Conservation (phyloP, 805 yeast species). For the Metschnikowia shivogae region DNA sequence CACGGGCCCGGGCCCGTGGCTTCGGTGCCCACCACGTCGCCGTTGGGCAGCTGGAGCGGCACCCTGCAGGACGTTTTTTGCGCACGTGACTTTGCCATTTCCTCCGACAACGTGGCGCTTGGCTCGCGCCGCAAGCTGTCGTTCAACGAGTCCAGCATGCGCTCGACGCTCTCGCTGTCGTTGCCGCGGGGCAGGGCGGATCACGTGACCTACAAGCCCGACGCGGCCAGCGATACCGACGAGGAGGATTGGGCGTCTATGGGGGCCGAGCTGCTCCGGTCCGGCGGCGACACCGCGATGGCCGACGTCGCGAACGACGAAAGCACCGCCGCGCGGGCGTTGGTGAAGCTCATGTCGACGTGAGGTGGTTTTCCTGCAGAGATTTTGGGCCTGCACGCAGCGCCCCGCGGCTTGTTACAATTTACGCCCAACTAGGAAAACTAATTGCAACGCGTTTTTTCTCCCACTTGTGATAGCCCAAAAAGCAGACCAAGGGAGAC, state of each 20-base stretch:
- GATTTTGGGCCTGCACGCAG: slow-evolving; percentile 2
- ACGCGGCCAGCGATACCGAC: slow-evolving; percentile 65
- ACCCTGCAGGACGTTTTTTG: slow-evolving; percentile 7
- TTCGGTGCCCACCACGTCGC: slow-evolving; percentile 22
- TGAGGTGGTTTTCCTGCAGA: neutral
- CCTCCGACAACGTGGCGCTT: slow-evolving; percentile 21
- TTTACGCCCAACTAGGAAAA: slow-evolving; percentile 6
- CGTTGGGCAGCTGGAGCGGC: slow-evolving; percentile 23
- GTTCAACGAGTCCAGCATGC: slow-evolving; percentile 41
- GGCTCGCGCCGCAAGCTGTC: slow-evolving; percentile 35
- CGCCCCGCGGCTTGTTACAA: slow-evolving; percentile 10
- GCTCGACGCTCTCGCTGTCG: slow-evolving; percentile 36
- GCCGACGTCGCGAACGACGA: slow-evolving; percentile 31
- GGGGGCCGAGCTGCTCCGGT: slow-evolving; percentile 68
- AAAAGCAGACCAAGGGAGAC: too few relatives aligned
- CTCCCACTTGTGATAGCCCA: neutral
- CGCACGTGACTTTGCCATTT: slow-evolving; percentile 9
- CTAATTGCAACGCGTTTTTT: slow-evolving; percentile 9
- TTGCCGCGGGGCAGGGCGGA: slow-evolving; percentile 14
- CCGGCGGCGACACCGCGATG: slow-evolving; percentile 18
- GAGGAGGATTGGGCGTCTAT: slow-evolving; percentile 96
- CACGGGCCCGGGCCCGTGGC: slow-evolving; percentile 9
- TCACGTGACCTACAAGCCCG: slow-evolving; percentile 4
- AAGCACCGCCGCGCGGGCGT: slow-evolving; percentile 57
- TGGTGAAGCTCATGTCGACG: slow-evolving; percentile 51